Percentiles rank a stretch among this genome's conserved stretches.
Evolutionary conservation across 176 grass and related monocot genomes (phyloP).

Genomic region (Avena atlantica): DNA sequence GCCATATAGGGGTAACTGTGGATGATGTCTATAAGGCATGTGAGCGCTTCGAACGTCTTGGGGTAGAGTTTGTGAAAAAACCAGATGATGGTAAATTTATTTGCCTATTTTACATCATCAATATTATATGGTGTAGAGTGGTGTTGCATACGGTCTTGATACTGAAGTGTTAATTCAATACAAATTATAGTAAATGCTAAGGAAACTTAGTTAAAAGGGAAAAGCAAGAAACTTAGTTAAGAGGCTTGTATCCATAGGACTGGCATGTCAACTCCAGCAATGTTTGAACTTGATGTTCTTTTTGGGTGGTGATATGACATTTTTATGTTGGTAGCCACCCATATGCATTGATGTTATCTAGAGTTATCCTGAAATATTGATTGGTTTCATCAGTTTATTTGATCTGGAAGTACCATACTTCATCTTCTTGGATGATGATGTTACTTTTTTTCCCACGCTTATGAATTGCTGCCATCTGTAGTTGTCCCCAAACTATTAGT

Average conservation of each 20-base stretch:
- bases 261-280: not conserved
- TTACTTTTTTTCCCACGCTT: not conserved
- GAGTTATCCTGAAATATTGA: not conserved
- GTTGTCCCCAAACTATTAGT: not conserved
- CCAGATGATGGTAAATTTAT: conserved; percentile 75
- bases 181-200: not conserved
- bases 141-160: not conserved
- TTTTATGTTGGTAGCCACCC: not conserved
- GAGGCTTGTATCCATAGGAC: not conserved
- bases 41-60: conserved; percentile 75
- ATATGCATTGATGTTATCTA: not conserved
- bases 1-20: conserved; percentile 92
- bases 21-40: conserved; percentile 95
- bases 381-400: not conserved
- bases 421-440: not conserved
- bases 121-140: not conserved
- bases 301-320: not conserved
- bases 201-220: not conserved
- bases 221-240: not conserved
- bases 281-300: too few species aligned
- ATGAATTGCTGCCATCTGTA: not conserved
- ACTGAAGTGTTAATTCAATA: not conserved
- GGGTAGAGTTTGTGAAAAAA: conserved; percentile 90
- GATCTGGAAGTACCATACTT: not conserved
- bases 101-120: not conserved